Percentiles rank a stretch among this genome's conserved stretches.
These are phyloP conservation scores for Blastobotrys elegans DNA, from an alignment of 1,139 yeast genomes.

Conservation along the genomic window DNA sequence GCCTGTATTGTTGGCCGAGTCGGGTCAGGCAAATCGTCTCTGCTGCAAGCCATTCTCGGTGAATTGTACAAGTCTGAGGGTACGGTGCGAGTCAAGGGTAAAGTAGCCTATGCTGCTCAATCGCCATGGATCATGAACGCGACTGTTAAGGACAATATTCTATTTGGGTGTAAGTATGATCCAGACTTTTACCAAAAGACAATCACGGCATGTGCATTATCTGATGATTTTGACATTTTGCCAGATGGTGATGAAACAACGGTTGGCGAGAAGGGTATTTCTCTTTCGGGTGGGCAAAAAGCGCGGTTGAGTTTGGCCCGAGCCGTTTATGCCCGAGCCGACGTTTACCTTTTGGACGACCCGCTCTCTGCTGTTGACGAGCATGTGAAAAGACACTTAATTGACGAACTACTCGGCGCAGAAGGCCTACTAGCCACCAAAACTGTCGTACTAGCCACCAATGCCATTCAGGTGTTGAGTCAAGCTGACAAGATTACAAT, in stretches of 20 bases:
- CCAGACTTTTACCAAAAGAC: conserved; percentile 74
- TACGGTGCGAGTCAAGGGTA: conserved; percentile 66
- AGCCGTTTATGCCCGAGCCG: conserved; percentile 94
- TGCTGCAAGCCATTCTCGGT: conserved; percentile 80
- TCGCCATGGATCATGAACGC: conserved; percentile 97
- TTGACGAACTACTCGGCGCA: conserved; percentile 74
- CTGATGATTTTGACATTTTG: conserved; percentile 69
- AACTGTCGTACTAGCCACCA: conserved; percentile 81
- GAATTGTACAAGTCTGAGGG: conserved; percentile 81
- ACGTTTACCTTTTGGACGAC: conserved; percentile 84
- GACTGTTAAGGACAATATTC: conserved; percentile 78
- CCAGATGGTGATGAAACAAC: conserved; percentile 87
- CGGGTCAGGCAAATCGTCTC: conserved; percentile 88
- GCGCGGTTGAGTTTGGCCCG: conserved; percentile 91
- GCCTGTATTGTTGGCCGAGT: conserved; percentile 90
- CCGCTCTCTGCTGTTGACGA: conserved; percentile 95
- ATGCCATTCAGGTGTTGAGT: conserved; percentile 77
- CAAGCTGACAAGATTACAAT: conserved; percentile 71
- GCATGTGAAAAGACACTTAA: conserved; percentile 84
- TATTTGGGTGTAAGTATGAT: conserved; percentile 85
- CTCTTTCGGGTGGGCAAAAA: conserved; percentile 95
- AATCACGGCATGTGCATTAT: conserved; percentile 81
- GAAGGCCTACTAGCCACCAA: conserved; percentile 71
- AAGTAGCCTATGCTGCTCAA: conserved; percentile 88
- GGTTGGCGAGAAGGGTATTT: conserved; percentile 96